These are phyloP conservation scores for Termitomyces sp. DNA, from an alignment of 768 basidiomycete genomes.

Conservation along the genomic window DNA sequence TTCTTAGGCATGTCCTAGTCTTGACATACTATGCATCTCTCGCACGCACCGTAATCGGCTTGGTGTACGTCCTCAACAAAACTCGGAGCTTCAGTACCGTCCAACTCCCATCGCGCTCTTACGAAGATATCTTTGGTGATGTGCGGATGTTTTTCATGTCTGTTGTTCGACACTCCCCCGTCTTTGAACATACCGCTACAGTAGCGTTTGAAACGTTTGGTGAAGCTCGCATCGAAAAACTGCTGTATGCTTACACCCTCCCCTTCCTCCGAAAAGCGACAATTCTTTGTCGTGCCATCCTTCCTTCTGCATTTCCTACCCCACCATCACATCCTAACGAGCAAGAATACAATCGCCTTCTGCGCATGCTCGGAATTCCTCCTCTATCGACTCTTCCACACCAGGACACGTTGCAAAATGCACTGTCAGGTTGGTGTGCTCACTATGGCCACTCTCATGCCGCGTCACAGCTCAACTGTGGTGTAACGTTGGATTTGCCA, in stretches of 20 bases:
- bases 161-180: conserved; percentile 82
- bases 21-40: conserved; percentile 89
- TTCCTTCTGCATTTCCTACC: conserved; percentile 58
- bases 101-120: conserved; percentile 40
- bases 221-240: conserved; percentile 78
- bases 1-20: conserved; percentile 83
- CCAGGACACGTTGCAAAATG: conserved; percentile 84
- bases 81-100: conserved; percentile 49
- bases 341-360: conserved; percentile 73
- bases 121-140: conserved; percentile 77
- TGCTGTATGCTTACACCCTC: conserved; percentile 83
- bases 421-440: conserved; percentile 86
- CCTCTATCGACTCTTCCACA: conserved; percentile 72
- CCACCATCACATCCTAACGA: conserved; percentile 35
- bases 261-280: conserved; percentile 89
- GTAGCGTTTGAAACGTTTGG: conserved; percentile 77
- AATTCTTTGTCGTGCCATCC: conserved; percentile 74
- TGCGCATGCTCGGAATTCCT: conserved; percentile 74
- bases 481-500: conserved; percentile 79
- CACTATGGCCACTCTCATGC: conserved; percentile 83
- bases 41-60: conserved; percentile 78
- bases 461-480: conserved; percentile 67
- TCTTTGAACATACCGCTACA: conserved; percentile 82
- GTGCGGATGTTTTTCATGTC: conserved; percentile 89
- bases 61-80: conserved; percentile 80